A percentile compares a stretch with the other conserved stretches of the same genome.
phyloP scores from a whole-genome alignment of 2,329 filamentous ascomycete genomes.

The Diaporthe helianthi region DNA sequence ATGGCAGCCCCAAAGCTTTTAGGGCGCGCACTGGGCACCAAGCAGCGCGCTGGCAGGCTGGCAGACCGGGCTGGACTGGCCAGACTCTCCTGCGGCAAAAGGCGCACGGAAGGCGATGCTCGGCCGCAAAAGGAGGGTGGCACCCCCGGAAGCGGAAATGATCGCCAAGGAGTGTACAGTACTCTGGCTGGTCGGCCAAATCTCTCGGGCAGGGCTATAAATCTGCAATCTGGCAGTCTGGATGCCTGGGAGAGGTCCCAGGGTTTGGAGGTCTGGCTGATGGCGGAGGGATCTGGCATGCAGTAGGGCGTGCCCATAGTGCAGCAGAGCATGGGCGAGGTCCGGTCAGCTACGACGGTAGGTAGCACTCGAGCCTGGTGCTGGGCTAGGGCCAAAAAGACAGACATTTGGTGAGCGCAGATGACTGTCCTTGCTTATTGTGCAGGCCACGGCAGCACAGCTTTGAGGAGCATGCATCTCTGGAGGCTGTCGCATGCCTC shows the following conservation, averaged over 20 bases:
- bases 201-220: not conserved
- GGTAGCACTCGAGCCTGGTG: slow-evolving; percentile 22
- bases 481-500: not conserved
- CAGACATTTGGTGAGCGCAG: slow-evolving; percentile 22
- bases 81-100: not conserved
- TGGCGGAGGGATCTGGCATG: slow-evolving; percentile 25
- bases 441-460: slow-evolving; percentile 18
- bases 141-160: slow-evolving; percentile 25
- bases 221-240: not conserved
- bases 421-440: slow-evolving; percentile 27
- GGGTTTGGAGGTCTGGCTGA: slow-evolving; percentile 1
- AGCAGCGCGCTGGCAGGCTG: slow-evolving; percentile 5
- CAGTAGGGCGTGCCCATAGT: slow-evolving; percentile 16
- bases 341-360: slow-evolving; percentile 16
- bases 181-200: slow-evolving; percentile 17
- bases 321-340: not conserved
- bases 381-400: slow-evolving; percentile 20
- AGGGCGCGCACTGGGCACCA: not conserved
- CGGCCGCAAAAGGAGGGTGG: slow-evolving; percentile 23
- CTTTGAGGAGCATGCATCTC: not conserved
- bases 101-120: slow-evolving; percentile 23
- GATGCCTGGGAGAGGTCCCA: not conserved
- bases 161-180: not conserved
- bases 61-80: not conserved
- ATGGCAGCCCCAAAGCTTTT: too few species aligned